Evolutionary conservation across 2,329 filamentous ascomycete genomes (phyloP).

Genomic region (Alternaria sp.): DNA sequence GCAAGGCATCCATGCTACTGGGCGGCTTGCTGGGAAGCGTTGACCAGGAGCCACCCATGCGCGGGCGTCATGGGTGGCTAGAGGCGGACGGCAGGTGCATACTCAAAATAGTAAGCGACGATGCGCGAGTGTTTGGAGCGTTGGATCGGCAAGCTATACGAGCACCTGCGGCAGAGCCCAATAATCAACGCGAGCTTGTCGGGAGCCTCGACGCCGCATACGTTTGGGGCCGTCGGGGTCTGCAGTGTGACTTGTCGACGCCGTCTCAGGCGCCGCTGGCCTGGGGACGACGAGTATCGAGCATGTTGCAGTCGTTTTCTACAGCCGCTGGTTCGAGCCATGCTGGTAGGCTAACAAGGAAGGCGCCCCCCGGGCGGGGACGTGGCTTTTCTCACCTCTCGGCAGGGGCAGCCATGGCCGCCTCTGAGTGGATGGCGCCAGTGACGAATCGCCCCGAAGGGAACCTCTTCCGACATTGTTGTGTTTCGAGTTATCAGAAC

Average conservation of each 20-base stretch:
- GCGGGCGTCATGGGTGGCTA: constrained; percentile 26
- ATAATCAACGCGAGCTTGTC: neutral
- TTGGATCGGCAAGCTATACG: constrained; percentile 35
- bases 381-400: constrained; percentile 1
- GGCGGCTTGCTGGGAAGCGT: constrained; percentile 11
- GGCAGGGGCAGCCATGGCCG: constrained; percentile 1
- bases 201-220: neutral
- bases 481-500: constrained; percentile 18
- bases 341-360: constrained; percentile 9
- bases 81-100: constrained; percentile 30
- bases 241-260: neutral
- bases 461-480: neutral
- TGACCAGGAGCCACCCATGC: constrained; percentile 5
- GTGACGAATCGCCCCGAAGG: neutral
- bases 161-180: constrained; percentile 5
- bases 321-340: constrained; percentile 4
- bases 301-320: neutral
- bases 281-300: neutral
- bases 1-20: constrained; percentile 33
- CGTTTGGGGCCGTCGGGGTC: neutral
- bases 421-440: neutral
- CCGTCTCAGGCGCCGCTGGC: neutral
- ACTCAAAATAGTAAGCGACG: constrained; percentile 41
- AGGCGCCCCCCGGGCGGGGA: constrained; percentile 4
- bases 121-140: constrained; percentile 39